Percentiles rank a stretch among this genome's conserved stretches.
Conservation (phyloP, 2,329 filamentous ascomycete genomes). For the Eurotiales sp. region DNA sequence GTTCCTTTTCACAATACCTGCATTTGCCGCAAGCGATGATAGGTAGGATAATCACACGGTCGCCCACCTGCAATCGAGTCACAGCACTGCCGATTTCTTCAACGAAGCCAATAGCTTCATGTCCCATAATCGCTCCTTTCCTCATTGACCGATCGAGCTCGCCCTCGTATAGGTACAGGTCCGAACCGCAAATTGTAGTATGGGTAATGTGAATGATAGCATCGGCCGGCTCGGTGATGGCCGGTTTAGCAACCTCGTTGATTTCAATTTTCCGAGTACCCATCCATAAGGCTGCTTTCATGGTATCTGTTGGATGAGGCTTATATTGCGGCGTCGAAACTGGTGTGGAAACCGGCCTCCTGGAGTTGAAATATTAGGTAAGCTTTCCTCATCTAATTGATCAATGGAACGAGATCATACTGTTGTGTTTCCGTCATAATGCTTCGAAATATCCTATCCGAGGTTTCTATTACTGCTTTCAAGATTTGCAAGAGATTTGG, state of each 20-base stretch:
- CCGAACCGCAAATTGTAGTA: conserved; percentile 31
- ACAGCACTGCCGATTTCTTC: conserved; percentile 25
- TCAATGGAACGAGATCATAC: conserved; percentile 1
- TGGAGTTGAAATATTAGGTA: too few relatives aligned
- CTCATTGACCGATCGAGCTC: conserved; percentile 27
- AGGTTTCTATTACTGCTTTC: too few relatives aligned
- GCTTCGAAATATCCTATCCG: not conserved
- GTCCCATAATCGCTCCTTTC: conserved; percentile 27
- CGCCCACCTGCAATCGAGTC: conserved; percentile 20
- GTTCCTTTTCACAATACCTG: conserved; percentile 26
- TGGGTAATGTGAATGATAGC: conserved; percentile 33
- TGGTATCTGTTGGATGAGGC: conserved; percentile 26
- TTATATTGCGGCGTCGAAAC: conserved; percentile 23
- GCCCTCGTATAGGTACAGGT: conserved; percentile 31
- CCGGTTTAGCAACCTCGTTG: conserved; percentile 31
- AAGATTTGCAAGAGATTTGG: too few relatives aligned
- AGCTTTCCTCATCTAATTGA: too few relatives aligned
- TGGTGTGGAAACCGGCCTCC: conserved; percentile 16
- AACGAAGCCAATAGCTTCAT: conserved; percentile 29
- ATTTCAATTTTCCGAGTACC: conserved; percentile 27
- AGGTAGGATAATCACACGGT: conserved; percentile 30
- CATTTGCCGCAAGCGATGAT: conserved; percentile 30
- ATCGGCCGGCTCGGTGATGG: conserved; percentile 29
- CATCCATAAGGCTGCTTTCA: conserved; percentile 30
- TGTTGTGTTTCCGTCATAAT: not conserved